These are phyloP conservation scores for Coemansia sp. DNA, from an alignment of 192 early-diverging fungal genomes.

Conservation along the genomic window DNA sequence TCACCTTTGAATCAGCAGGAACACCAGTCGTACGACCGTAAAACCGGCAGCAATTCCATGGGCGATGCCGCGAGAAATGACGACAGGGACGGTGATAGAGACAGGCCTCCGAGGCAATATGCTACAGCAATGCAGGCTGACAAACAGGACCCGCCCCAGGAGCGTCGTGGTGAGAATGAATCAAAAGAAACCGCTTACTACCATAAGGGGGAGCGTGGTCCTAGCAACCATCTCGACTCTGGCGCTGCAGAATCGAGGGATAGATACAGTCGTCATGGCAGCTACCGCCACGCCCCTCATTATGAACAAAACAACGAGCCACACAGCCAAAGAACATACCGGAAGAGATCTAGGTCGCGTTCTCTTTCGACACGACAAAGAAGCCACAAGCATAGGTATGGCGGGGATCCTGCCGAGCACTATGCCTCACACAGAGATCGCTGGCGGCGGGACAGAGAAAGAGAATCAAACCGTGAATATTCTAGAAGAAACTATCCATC, in stretches of 20 bases:
- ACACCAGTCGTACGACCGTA: background rate
- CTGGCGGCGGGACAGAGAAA: conserved; percentile 8
- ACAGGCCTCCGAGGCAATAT: background rate
- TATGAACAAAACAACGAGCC: background rate
- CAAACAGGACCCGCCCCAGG: background rate
- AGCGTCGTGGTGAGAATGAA: background rate
- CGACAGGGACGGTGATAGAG: background rate
- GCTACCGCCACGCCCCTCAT: background rate
- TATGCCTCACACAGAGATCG: conserved; percentile 1
- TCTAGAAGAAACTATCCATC: background rate
- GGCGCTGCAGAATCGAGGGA: background rate
- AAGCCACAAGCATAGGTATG: conserved; percentile 13
- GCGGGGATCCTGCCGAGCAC: background rate
- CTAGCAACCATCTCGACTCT: background rate
- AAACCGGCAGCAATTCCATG: background rate
- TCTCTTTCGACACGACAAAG: conserved; percentile 13
- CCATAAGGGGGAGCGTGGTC: background rate
- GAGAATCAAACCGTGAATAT: background rate
- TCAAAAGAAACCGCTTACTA: background rate
- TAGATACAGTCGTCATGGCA: background rate
- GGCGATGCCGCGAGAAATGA: background rate
- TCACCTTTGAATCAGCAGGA: background rate
- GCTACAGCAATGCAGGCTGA: background rate
- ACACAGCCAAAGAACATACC: background rate
- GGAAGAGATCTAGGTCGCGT: conserved; percentile 25